Evolutionary conservation across 805 yeast species (phyloP).

Genomic region (Candida dajiaensis): DNA sequence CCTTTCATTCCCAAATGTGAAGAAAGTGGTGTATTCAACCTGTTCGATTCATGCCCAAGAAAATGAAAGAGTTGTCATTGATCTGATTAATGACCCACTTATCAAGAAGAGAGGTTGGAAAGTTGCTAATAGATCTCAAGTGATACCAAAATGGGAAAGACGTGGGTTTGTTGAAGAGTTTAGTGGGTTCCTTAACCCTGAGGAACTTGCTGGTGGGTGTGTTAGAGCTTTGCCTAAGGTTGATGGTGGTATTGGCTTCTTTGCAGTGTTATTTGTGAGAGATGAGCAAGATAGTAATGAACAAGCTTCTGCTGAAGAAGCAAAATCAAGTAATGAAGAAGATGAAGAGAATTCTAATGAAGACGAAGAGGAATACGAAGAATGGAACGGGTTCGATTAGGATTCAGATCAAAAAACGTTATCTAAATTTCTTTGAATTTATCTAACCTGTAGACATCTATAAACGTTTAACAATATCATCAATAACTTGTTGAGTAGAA

Average conservation of each 20-base stretch:
- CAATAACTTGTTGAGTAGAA: constrained; percentile 79
- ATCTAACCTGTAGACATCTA: constrained; percentile 5
- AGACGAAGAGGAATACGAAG: constrained; percentile 20
- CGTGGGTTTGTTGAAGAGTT: constrained; percentile 77
- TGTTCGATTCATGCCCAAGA: constrained; percentile 94
- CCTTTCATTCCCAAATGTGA: constrained; percentile 68
- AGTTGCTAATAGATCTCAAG: constrained; percentile 50
- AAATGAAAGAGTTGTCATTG: constrained; percentile 87
- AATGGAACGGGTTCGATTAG: constrained; percentile 31
- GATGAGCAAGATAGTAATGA: constrained; percentile 3
- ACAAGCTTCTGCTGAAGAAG: neutral
- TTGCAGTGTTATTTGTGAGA: constrained; percentile 86
- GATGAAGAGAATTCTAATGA: neutral
- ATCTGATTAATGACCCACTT: constrained; percentile 61
- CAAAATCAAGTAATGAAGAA: constrained; percentile 4
- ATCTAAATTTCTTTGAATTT: neutral
- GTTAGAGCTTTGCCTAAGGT: constrained; percentile 77
- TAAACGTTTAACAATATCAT: constrained; percentile 56
- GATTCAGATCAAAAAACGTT: neutral
- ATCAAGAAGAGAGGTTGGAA: constrained; percentile 70
- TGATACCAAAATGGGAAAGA: constrained; percentile 80
- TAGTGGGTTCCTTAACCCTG: constrained; percentile 39
- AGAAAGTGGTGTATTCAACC: constrained; percentile 83
- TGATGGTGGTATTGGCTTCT: constrained; percentile 99
- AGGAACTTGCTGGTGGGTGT: constrained; percentile 74